Evolutionary conservation across 176 grass and related monocot genomes (phyloP), one percentile per base, ranked within the genome.

Genomic region (Chrysopogon serrulatus): DNA sequence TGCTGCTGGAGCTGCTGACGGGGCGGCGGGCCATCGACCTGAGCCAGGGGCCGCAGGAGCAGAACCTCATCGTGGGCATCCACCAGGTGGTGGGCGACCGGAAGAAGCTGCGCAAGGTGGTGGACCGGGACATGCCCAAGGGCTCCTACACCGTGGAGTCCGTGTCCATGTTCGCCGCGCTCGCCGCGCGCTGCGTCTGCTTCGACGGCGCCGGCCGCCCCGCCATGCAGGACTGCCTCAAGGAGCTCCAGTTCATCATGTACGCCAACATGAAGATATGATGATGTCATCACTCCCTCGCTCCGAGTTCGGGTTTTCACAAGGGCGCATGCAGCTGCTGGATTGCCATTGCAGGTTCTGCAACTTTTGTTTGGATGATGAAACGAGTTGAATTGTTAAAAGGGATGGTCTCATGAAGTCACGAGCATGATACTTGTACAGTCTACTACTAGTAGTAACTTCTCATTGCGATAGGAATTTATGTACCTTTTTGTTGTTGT

Each of bases 21-120:
- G 96, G 96, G n/a, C 96, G 96, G 16, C 94, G 92, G 51, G 96
- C 96, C 51, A 87, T 99, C 73, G 93, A 99, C 73, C 82, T 99
- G 47, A 99, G 92, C 83, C 96, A 94, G 74, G 89, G 93, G 0
- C 81, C 90, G 1, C 81, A 82, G 60, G 93, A 99, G 54, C 96
- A 94, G 80, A 99, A 96, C 80, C 93, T 99, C 44, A 83, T 99
- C 74, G 85, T 99, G 26, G 90, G 91, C 82, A 87, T 98, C 68
- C 89, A 90, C 78, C 89, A 89, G 71, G 87, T 87, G 75, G 78
- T 92, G 42, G 87, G 79, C 32, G 93, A 96, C 80, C 79, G 91
- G 37, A 99, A 91, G 84, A 96, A 85, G 84, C 77, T 96, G 81
- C 87, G 89, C 37, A 94, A 82, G 84, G 83, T 96, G 85, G 89